These are phyloP conservation scores for Fragaria ananassa DNA, from an alignment of 306 rosid genomes.

Conservation along the genomic window DNA sequence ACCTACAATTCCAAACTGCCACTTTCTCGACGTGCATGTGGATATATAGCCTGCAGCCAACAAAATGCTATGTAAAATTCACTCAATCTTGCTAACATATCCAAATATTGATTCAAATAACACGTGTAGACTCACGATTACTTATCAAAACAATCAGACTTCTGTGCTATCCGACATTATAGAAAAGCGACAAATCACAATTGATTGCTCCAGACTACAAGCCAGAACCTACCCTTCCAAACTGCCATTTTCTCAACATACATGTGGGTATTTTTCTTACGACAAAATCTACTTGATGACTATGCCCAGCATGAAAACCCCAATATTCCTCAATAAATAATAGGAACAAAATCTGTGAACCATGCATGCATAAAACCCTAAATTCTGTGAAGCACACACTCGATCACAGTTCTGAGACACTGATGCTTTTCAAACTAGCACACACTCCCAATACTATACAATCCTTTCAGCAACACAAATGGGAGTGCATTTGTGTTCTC, in stretches of 20 bases:
- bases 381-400: constrained; percentile 3
- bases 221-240: constrained; percentile 10
- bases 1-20: constrained; percentile 12
- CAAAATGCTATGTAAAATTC: constrained; percentile 9
- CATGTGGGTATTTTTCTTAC: constrained; percentile 5
- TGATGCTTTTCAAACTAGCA: constrained; percentile 19
- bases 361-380: constrained; percentile 29
- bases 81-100: not conserved
- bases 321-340: constrained; percentile 13
- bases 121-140: not conserved
- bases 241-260: constrained; percentile 15
- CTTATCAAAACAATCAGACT: constrained; percentile 3
- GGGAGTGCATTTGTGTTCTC: not conserved
- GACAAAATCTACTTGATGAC: constrained; percentile 3
- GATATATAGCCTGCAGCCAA: constrained; percentile 9
- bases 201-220: not conserved
- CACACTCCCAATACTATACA: not conserved
- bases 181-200: constrained; percentile 18
- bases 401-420: constrained; percentile 20
- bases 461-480: not conserved
- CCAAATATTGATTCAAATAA: constrained; percentile 12
- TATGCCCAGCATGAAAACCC: constrained; percentile 15
- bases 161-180: not conserved
- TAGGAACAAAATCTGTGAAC: constrained; percentile 9
- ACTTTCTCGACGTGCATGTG: not conserved